These are phyloP conservation scores for Hygrophorus pudorinus DNA, from an alignment of 768 basidiomycete species.

Conservation along the genomic window DNA sequence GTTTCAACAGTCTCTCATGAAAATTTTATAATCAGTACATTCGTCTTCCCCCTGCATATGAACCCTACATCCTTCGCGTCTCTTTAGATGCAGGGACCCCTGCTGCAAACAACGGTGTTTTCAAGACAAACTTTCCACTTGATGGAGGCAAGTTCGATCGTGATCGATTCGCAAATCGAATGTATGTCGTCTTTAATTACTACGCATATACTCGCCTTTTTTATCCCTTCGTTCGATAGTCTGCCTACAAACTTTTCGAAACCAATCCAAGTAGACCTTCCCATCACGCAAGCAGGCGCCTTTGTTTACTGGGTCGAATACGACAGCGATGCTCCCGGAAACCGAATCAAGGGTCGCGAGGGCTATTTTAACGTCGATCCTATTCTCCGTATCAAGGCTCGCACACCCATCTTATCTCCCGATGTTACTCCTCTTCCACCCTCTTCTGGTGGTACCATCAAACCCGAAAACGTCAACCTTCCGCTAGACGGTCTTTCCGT, in stretches of 20 bases:
- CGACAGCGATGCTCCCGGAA: constrained; percentile 46
- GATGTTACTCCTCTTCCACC: constrained; percentile 43
- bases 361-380: constrained; percentile 98
- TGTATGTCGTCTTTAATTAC: constrained; percentile 31
- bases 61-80: constrained; percentile 86
- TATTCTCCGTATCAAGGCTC: constrained; percentile 62
- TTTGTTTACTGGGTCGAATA: constrained; percentile 96
- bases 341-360: constrained; percentile 70
- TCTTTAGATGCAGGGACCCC: constrained; percentile 89
- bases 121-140: constrained; percentile 95
- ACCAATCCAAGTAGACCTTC: constrained; percentile 87
- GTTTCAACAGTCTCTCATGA: constrained; percentile 7
- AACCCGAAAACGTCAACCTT: constrained; percentile 48
- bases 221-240: constrained; percentile 27
- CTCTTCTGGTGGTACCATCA: constrained; percentile 42
- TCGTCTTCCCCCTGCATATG: constrained; percentile 84
- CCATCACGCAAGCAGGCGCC: constrained; percentile 93
- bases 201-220: not conserved
- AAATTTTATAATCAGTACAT: constrained; percentile 57
- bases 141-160: constrained; percentile 83
- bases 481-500: constrained; percentile 85
- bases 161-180: constrained; percentile 61
- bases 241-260: constrained; percentile 82
- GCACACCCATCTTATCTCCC: constrained; percentile 61
- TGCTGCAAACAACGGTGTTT: constrained; percentile 80